phyloP scores from a whole-genome alignment of 164 flowering plant species.

The Sedum album region DNA sequence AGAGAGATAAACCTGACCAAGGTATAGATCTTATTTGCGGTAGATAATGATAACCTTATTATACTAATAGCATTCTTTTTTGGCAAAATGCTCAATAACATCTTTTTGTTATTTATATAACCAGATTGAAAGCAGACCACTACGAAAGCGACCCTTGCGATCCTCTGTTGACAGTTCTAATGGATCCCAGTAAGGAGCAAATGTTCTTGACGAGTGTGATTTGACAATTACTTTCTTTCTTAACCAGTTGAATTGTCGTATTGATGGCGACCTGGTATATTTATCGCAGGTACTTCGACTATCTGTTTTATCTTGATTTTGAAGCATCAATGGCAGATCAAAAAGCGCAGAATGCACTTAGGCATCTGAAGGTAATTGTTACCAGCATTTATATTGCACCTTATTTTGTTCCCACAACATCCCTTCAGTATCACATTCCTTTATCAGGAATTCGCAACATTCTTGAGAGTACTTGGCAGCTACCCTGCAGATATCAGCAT shows the following conservation, averaged over 20 bases:
- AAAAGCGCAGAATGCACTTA: conserved; percentile 74
- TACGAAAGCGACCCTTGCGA: conserved; percentile 46
- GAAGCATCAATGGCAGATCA: conserved; percentile 92
- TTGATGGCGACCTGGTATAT: not conserved
- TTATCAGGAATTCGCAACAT: conserved; percentile 79
- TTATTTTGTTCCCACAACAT: not conserved
- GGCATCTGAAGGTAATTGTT: conserved; percentile 50
- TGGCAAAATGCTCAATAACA: not conserved
- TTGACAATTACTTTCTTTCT: not conserved
- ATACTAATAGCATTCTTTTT: not conserved
- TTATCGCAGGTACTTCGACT: conserved; percentile 62
- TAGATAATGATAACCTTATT: not conserved
- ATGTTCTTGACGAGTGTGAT: conserved; percentile 30
- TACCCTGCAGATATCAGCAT: conserved; percentile 65
- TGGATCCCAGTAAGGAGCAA: conserved; percentile 21
- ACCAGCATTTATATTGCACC: not conserved
- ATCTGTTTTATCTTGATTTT: conserved; percentile 87
- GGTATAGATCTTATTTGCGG: conserved; percentile 24
- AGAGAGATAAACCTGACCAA: conserved; percentile 80
- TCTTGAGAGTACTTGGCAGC: conserved; percentile 81
- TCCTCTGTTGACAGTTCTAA: conserved; percentile 32
- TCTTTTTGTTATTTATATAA: conserved; percentile 3
- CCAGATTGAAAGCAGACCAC: conserved; percentile 96
- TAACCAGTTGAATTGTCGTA: not conserved
- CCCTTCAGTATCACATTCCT: not conserved